These are phyloP conservation scores for Penstemon eatonii DNA, from an alignment of 257 asterid genomes.

Conservation along the genomic window DNA sequence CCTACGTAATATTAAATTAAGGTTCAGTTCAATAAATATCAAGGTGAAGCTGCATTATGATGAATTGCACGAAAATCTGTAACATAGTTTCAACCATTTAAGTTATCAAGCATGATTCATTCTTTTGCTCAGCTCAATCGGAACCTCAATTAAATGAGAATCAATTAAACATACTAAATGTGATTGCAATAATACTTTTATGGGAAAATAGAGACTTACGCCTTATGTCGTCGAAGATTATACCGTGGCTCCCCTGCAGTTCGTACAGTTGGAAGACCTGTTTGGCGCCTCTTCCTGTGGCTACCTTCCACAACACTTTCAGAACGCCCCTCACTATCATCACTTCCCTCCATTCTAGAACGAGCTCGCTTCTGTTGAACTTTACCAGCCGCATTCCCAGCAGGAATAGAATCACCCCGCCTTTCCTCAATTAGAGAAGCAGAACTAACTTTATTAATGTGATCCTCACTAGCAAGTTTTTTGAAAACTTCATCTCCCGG, in stretches of 20 bases:
- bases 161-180: not conserved
- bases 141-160: not conserved
- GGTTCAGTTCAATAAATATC: not conserved
- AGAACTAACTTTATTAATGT: slow-evolving; percentile 30
- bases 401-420: slow-evolving; percentile 46
- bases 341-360: slow-evolving; percentile 52
- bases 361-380: slow-evolving; percentile 54
- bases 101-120: not conserved
- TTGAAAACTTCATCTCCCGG: slow-evolving; percentile 58
- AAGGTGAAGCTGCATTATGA: slow-evolving; percentile 4
- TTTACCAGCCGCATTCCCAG: slow-evolving; percentile 40
- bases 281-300: slow-evolving; percentile 74
- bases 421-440: slow-evolving; percentile 44
- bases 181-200: not conserved
- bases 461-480: slow-evolving; percentile 52
- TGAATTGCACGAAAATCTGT: not conserved
- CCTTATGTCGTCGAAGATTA: slow-evolving; percentile 64
- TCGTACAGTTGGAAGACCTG: slow-evolving; percentile 44
- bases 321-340: slow-evolving; percentile 66
- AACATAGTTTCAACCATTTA: slow-evolving; percentile 5
- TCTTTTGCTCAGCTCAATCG: not conserved
- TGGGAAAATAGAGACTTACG: slow-evolving; percentile 41
- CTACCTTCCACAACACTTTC: slow-evolving; percentile 66
- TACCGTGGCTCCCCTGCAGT: slow-evolving; percentile 59
- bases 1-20: not conserved